Conservation (phyloP, 2,329 filamentous ascomycete species). For the Xylaria sp. region DNA sequence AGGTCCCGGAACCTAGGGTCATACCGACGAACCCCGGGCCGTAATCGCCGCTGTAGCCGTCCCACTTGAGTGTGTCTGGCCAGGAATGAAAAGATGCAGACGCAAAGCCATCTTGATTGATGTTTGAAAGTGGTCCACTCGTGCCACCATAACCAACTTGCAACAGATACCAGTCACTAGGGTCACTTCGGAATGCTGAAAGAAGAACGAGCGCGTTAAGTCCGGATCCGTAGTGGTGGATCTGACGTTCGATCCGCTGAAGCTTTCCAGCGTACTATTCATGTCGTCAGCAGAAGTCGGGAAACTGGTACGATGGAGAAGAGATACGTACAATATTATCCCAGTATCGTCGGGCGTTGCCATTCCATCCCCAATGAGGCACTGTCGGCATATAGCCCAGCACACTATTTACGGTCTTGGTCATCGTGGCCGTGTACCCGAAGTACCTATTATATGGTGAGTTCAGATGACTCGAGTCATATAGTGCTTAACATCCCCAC, state of each 20-base stretch:
- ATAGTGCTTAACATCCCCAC: neutral
- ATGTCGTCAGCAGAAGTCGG: constrained; percentile 4
- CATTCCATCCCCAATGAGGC: constrained; percentile 71
- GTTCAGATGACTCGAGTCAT: neutral
- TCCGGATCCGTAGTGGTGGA: constrained; percentile 70
- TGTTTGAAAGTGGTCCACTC: constrained; percentile 64
- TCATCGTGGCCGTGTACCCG: constrained; percentile 55
- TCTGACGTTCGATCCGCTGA: constrained; percentile 58
- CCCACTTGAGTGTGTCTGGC: constrained; percentile 65
- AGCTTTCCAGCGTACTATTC: constrained; percentile 55
- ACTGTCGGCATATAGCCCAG: constrained; percentile 67
- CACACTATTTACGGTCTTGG: constrained; percentile 64
- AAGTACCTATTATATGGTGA: constrained; percentile 55
- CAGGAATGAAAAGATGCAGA: constrained; percentile 67
- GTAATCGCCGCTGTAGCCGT: constrained; percentile 67
- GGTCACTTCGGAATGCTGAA: constrained; percentile 58
- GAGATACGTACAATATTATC: constrained; percentile 57
- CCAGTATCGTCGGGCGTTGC: constrained; percentile 70
- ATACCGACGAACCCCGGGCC: constrained; percentile 65
- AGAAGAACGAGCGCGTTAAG: constrained; percentile 67
- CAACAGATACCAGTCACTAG: constrained; percentile 60
- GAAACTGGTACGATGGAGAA: neutral
- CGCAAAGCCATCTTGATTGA: constrained; percentile 64
- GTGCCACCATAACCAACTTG: constrained; percentile 65
- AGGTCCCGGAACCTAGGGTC: constrained; percentile 60